Conservation (phyloP, 2,329 filamentous ascomycete genomes). For the Monosporascus sp. region DNA sequence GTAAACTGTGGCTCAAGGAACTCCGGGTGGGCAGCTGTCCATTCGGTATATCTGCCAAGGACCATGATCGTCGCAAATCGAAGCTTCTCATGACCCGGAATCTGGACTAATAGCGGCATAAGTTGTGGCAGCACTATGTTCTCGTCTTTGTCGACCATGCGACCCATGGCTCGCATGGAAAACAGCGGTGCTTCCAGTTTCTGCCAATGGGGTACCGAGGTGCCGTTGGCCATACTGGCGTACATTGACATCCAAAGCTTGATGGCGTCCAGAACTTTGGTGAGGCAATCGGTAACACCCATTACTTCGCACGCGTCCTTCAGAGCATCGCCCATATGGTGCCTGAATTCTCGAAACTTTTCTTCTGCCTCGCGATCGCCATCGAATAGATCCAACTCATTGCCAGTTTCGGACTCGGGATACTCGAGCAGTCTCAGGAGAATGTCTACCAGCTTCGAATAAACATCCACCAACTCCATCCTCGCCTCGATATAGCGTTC, state of each 20-base stretch:
- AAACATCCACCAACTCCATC: slow-evolving; percentile 72
- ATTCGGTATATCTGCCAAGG: slow-evolving; percentile 92
- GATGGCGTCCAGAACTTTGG: slow-evolving; percentile 81
- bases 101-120: slow-evolving; percentile 88
- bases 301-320: slow-evolving; percentile 98
- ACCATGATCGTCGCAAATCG: slow-evolving; percentile 98
- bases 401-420: slow-evolving; percentile 67
- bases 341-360: slow-evolving; percentile 92
- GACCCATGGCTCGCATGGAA: slow-evolving; percentile 89
- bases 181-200: slow-evolving; percentile 93
- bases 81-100: slow-evolving; percentile 95
- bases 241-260: slow-evolving; percentile 84
- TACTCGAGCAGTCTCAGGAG: slow-evolving; percentile 89
- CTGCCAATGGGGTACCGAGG: slow-evolving; percentile 89
- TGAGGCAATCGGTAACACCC: slow-evolving; percentile 83
- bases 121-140: slow-evolving; percentile 81
- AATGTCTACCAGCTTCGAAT: slow-evolving; percentile 84
- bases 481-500: slow-evolving; percentile 84
- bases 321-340: slow-evolving; percentile 94
- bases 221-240: slow-evolving; percentile 65
- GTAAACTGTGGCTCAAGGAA: slow-evolving; percentile 89
- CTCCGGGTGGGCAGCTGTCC: slow-evolving; percentile 91
- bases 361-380: slow-evolving; percentile 95
- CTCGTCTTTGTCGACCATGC: slow-evolving; percentile 91
- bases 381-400: slow-evolving; percentile 83